A percentile compares a stretch with the other conserved stretches of the same genome.
These are phyloP conservation scores for Yarrowia galli DNA, from an alignment of 1,139 yeast species.

Conservation along the genomic window DNA sequence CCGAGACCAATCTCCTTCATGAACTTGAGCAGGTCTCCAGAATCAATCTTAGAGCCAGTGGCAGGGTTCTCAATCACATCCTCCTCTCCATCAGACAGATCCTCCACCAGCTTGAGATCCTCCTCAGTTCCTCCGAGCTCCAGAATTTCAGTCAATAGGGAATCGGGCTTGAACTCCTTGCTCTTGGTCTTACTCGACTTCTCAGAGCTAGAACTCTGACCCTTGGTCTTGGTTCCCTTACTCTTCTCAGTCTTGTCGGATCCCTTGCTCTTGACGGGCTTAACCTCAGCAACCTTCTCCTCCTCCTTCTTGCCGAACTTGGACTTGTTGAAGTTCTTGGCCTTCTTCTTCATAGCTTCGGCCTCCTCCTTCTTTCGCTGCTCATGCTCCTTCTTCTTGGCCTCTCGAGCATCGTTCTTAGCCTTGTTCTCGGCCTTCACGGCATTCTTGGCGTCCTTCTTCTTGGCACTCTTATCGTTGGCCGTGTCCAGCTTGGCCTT, in stretches of 20 bases:
- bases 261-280: slow-evolving; percentile 26
- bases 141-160: slow-evolving; percentile 44
- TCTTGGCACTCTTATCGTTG: slow-evolving; percentile 39
- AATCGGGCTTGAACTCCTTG: slow-evolving; percentile 39
- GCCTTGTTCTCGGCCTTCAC: slow-evolving; percentile 41
- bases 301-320: slow-evolving; percentile 25
- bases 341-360: slow-evolving; percentile 41
- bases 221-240: slow-evolving; percentile 13
- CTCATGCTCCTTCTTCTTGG: slow-evolving; percentile 43
- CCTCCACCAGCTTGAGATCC: slow-evolving; percentile 63
- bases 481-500: slow-evolving; percentile 44
- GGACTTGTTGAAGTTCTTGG: slow-evolving; percentile 39
- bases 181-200: slow-evolving; percentile 9
- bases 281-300: slow-evolving; percentile 46
- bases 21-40: slow-evolving; percentile 65
- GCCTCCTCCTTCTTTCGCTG: slow-evolving; percentile 42
- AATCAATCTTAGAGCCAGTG: slow-evolving; percentile 41
- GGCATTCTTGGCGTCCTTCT: slow-evolving; percentile 41
- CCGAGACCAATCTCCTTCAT: slow-evolving; percentile 73
- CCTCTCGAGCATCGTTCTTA: slow-evolving; percentile 47
- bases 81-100: slow-evolving; percentile 61
- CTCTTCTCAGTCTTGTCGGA: slow-evolving; percentile 6
- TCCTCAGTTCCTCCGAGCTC: slow-evolving; percentile 74
- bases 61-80: slow-evolving; percentile 49
- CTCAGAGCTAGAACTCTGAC: neutral